Percentiles rank a stretch among this genome's conserved stretches.
phyloP scores from a whole-genome alignment of 192 early-diverging fungal genomes.

The Coemansia sp. region DNA sequence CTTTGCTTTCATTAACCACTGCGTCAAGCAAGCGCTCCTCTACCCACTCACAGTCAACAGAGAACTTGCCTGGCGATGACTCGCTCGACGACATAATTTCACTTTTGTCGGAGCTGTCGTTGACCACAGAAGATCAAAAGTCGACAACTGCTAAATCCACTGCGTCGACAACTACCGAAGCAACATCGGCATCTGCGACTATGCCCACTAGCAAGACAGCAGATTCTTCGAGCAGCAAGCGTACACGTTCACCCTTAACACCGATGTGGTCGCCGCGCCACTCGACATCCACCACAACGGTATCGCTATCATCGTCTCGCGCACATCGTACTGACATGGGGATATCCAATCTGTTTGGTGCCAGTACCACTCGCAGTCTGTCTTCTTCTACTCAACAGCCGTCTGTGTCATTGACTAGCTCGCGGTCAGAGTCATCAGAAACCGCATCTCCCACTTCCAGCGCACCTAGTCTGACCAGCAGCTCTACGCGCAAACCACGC shows the following conservation, averaged over 20 bases:
- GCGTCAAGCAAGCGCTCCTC: neutral
- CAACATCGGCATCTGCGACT: neutral
- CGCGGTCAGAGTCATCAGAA: neutral
- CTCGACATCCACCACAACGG: slow-evolving; percentile 7
- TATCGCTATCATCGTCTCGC: neutral
- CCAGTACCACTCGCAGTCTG: neutral
- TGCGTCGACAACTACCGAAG: neutral
- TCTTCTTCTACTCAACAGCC: slow-evolving; percentile 2
- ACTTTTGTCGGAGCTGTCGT: neutral
- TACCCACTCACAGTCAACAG: neutral
- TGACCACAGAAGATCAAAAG: neutral
- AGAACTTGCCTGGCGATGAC: neutral
- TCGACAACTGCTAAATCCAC: neutral
- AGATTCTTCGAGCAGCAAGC: neutral
- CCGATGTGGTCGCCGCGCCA: neutral
- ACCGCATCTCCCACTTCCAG: neutral
- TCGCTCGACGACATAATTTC: slow-evolving; percentile 3
- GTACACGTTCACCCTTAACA: neutral
- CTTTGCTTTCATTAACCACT: neutral
- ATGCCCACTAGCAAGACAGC: neutral
- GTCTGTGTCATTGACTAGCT: neutral
- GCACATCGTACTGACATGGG: neutral
- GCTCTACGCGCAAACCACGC: neutral
- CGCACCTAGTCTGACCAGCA: neutral
- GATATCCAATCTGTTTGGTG: neutral